These are phyloP conservation scores for Rhynchosporium agropyri DNA, from an alignment of 2,329 filamentous ascomycete genomes.

Conservation along the genomic window DNA sequence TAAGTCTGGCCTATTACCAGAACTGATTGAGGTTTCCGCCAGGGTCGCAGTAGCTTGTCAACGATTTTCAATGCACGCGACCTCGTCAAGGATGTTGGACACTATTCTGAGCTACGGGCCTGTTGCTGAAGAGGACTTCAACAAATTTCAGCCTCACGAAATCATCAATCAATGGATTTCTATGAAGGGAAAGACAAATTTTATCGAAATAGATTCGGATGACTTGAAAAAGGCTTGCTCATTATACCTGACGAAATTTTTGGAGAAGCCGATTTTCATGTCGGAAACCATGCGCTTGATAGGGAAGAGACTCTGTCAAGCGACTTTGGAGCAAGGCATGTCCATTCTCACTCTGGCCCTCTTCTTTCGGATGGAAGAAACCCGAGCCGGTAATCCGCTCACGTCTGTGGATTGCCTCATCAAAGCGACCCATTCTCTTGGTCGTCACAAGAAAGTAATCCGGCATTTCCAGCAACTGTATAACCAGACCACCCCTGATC, in stretches of 20 bases:
- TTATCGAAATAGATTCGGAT: constrained; percentile 5
- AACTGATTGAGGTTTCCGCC: constrained; percentile 29
- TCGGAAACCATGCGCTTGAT: constrained; percentile 23
- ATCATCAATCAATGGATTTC: constrained; percentile 28
- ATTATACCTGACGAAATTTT: constrained; percentile 37
- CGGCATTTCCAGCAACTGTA: constrained; percentile 32
- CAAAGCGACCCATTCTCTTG: constrained; percentile 29
- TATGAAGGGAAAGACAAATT: constrained; percentile 13
- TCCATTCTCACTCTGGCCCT: constrained; percentile 33
- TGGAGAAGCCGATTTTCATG: constrained; percentile 27
- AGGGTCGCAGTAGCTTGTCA: constrained; percentile 29
- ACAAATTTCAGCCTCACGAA: constrained; percentile 28
- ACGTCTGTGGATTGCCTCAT: constrained; percentile 30
- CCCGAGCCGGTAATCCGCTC: constrained; percentile 16
- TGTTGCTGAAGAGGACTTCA: constrained; percentile 31
- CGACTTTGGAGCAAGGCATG: constrained; percentile 29
- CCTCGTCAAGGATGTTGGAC: constrained; percentile 32
- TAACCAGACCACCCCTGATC: constrained; percentile 26
- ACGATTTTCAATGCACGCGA: constrained; percentile 19
- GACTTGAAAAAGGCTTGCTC: constrained; percentile 32
- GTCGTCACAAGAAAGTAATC: constrained; percentile 29
- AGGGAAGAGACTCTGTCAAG: constrained; percentile 32
- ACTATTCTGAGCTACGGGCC: constrained; percentile 27
- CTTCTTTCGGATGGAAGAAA: constrained; percentile 30
- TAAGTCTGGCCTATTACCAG: constrained; percentile 19